Evolutionary conservation across 106 monocot genomes (phyloP).

Genomic region (Xerophyta viscosa): DNA sequence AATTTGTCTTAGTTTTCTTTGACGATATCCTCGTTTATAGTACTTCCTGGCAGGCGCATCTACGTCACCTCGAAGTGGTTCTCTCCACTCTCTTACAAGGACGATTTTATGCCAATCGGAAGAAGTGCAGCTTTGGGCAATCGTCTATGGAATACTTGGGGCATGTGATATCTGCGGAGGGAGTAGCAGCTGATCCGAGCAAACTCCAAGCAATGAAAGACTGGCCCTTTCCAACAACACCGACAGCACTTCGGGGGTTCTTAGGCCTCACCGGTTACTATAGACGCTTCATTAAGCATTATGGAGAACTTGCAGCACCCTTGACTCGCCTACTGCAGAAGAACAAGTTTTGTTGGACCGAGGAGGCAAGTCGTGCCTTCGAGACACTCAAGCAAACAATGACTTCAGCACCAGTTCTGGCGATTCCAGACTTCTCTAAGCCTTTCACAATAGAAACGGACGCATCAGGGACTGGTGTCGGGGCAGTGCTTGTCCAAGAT

Average conservation of each 20-base stretch:
- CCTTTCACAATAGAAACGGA: slow-evolving; percentile 8
- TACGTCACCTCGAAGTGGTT: no score
- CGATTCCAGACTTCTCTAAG: background rate
- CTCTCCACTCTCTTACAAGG: no score
- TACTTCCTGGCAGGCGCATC: background rate
- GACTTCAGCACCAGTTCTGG: background rate
- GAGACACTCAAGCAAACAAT: background rate
- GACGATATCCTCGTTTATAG: slow-evolving; percentile 3
- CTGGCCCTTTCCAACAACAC: background rate
- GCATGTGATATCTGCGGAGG: no score
- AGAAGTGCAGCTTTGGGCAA: no score
- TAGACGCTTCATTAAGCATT: background rate
- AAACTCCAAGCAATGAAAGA: background rate
- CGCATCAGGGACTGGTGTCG: slow-evolving; percentile 2
- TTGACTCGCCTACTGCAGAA: background rate
- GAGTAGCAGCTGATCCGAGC: no score
- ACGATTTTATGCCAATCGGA: background rate
- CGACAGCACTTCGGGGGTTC: background rate
- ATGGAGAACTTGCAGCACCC: background rate
- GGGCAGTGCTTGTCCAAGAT: background rate
- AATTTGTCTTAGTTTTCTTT: slow-evolving; percentile 1
- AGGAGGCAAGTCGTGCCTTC: background rate
- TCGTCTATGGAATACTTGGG: no score
- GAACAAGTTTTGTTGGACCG: background rate
- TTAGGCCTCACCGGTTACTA: background rate